Base-by-base conservation (phyloP, 352 stramenopile genomes). In the Pythium insidiosum region DNA sequence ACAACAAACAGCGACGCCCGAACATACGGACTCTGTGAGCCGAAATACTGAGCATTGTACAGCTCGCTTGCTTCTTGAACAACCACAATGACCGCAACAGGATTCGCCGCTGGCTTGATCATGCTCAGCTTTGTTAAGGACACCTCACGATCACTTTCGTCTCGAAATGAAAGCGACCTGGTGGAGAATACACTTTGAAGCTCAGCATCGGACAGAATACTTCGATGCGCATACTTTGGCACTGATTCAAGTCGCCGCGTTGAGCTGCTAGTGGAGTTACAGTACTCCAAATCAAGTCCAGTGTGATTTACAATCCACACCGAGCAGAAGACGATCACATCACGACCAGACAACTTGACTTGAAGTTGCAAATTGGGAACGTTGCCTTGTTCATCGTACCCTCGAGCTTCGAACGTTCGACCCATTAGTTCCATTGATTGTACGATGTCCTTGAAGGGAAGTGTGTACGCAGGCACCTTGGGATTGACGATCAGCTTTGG, bases 291-390 rank as follows among this genome's bases (percentile, higher is more conserved):
- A 49, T 90, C 72, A 9, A 94, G 57, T 30, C 78, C 75, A 15
- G 77, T 84, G 47, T 94, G 82, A 25, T 94, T 94, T 11, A 94
- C 79, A 47, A 94, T 81, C 82, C 82, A 94, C 4, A 94, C 73
- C 10, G 79, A 88, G 47, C 79, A 91, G 47, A 87, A 94, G 2
- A 92, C 68, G n/a, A 88, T 68, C 3, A 92, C 61, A 36, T 94
- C 82, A 31, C 82, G 68, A 4, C 77, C 82, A 15, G 65, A 73
- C 3, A 89, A 47, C 43, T 94, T 94, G 19, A 94, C 66, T 56
- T 88, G 75, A 15, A 94, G 52, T 47, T 91, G 82, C 15, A 94
- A 40, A 30, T 89, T 85, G 1, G 82, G 82, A 16, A 94, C 79
- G 29, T 73, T 84, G 11, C 66, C 61, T 53, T 94, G 76, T 33